Base-by-base conservation (phyloP, 2,329 filamentous ascomycete species). In the Ophiosphaerella narmari region DNA sequence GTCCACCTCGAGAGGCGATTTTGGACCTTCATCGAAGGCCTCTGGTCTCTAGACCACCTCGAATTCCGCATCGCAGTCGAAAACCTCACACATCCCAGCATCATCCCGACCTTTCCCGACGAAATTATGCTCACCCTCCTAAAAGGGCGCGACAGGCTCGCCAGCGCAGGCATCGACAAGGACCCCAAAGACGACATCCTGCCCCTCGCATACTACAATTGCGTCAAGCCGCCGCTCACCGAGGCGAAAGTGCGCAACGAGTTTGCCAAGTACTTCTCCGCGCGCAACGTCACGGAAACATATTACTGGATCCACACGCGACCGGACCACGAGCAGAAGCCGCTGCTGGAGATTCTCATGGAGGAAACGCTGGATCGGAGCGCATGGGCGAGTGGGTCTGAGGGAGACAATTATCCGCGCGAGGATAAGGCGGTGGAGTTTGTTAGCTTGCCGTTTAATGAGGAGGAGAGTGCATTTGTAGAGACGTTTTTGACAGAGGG, bases 31-130 rank as follows among this genome's bases (percentile, higher is more conserved):
- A 90, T 94, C 75, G 86, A 88, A 61, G 91, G 91, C 0, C 75
- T 95, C 8, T 95, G 90, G 89, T 80, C 88, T 62, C 78, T 96
- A 70, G 91, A 96, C 67, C 82, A 83, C 37, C 77, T 85, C 38
- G 80, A 90, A 48, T 91, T 90, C 50, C 60, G 70, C 46, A 74
- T 58, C 56, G 89, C 90, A 2, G 79, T 95, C 24, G 86, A 90
- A 61, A 86, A 87, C 67, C 82, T 96, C 12, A 86, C 89, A 4
- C 87, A 94, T 63, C 90, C 91, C 0, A 90, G 88, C 1, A 80
- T 95, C 4, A 85, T 87, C 16, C 86, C 89, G 32, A 91, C 91
- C 46, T 95, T 94, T 65, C 83, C 89, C 48, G 90, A 94, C 73
- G 89, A 95, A 54, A 92, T 95, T 44, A 80, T 94, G 59, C 81